Conservation (phyloP, 352 stramenopile species). For the Phytophthora idaei region DNA sequence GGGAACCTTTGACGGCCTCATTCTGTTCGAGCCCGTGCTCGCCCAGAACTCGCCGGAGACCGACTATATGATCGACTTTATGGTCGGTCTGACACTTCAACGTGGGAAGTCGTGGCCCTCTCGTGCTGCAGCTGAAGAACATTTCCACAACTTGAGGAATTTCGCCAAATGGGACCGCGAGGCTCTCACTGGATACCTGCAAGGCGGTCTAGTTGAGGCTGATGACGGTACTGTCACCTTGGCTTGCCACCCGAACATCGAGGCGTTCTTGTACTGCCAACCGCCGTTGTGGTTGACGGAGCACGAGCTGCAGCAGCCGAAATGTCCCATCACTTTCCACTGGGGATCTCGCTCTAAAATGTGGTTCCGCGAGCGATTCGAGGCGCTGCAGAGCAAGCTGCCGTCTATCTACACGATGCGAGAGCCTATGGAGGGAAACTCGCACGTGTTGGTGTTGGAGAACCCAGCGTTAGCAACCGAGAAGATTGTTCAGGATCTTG, state of each 20-base stretch:
- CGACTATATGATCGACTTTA: slow-evolving; percentile 42
- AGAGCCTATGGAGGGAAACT: slow-evolving; percentile 43
- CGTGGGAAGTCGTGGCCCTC: slow-evolving; percentile 39
- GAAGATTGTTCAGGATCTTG: slow-evolving; percentile 47
- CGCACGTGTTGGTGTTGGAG: slow-evolving; percentile 59
- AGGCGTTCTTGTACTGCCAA: slow-evolving; percentile 53
- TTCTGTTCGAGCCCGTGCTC: slow-evolving; percentile 57
- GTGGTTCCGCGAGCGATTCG: slow-evolving; percentile 41
- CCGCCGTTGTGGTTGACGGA: slow-evolving; percentile 40
- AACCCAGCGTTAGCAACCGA: slow-evolving; percentile 43
- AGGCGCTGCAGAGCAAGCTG: slow-evolving; percentile 30
- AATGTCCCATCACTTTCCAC: slow-evolving; percentile 49
- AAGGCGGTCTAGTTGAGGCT: slow-evolving; percentile 32
- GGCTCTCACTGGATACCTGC: slow-evolving; percentile 33
- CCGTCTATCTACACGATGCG: slow-evolving; percentile 50
- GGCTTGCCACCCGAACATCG: slow-evolving; percentile 47
- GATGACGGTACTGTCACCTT: slow-evolving; percentile 37
- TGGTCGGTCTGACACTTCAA: slow-evolving; percentile 41
- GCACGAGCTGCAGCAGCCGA: slow-evolving; percentile 39
- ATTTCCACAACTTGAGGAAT: slow-evolving; percentile 39
- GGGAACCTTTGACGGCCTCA: slow-evolving; percentile 54
- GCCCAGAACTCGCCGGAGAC: slow-evolving; percentile 35
- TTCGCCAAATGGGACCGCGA: slow-evolving; percentile 49
- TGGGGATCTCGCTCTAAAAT: slow-evolving; percentile 54
- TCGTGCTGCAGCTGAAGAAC: slow-evolving; percentile 32